phyloP scores from a whole-genome alignment of 768 basidiomycete genomes.

The Termitomyces sp. region DNA sequence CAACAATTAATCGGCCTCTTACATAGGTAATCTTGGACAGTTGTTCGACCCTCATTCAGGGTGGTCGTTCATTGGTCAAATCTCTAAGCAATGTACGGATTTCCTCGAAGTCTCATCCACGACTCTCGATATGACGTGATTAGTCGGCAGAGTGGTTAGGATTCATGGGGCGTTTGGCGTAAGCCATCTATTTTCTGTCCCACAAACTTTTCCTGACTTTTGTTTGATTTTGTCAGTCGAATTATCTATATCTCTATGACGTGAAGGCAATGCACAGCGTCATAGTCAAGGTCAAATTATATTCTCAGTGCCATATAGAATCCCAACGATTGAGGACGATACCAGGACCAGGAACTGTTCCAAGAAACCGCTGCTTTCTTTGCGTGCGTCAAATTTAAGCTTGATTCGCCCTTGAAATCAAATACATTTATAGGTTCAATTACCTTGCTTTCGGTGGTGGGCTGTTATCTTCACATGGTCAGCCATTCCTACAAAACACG shows the following conservation, averaged over 20 bases:
- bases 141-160: constrained; percentile 17
- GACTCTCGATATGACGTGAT: neutral
- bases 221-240: neutral
- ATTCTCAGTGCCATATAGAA: neutral
- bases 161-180: constrained; percentile 18
- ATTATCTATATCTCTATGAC: constrained; percentile 10
- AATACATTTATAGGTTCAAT: neutral
- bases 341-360: constrained; percentile 12
- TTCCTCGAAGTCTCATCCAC: neutral
- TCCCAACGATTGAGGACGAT: neutral
- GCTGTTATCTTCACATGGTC: constrained; percentile 11
- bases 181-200: neutral
- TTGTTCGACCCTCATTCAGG: constrained; percentile 12
- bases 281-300: constrained; percentile 6
- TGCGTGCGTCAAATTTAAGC: neutral
- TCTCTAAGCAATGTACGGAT: constrained; percentile 10
- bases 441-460: constrained; percentile 10
- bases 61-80: constrained; percentile 14
- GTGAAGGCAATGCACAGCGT: constrained; percentile 10
- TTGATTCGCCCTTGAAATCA: neutral
- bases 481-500: neutral
- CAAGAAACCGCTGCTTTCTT: constrained; percentile 10
- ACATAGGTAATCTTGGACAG: constrained; percentile 14
- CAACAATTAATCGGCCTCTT: neutral
- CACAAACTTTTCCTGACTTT: neutral